A percentile compares a stretch with the other conserved stretches of the same genome.
Conservation (phyloP, 2,329 filamentous ascomycete genomes). For the Coniochaeta prunicola region DNA sequence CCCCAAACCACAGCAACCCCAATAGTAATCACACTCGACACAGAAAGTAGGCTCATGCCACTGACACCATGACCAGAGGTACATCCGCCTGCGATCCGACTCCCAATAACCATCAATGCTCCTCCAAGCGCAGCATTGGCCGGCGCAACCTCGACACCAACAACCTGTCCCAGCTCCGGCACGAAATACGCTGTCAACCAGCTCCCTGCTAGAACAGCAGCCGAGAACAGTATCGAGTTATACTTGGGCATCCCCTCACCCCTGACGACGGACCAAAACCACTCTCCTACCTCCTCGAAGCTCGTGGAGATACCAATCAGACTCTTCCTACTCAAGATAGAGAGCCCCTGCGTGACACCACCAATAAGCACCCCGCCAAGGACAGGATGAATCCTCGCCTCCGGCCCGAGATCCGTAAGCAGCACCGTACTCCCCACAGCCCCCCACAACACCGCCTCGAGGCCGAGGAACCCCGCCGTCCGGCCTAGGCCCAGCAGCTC, state of each 20-base stretch:
- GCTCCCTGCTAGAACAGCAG: conserved; percentile 40
- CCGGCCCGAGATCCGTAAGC: conserved; percentile 17
- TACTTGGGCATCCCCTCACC: conserved; percentile 25
- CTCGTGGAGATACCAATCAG: conserved; percentile 52
- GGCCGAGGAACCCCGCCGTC: conserved; percentile 27
- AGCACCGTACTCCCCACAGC: conserved; percentile 27
- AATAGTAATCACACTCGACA: conserved; percentile 56
- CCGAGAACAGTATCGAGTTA: conserved; percentile 40
- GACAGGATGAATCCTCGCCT: conserved; percentile 33
- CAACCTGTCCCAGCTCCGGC: conserved; percentile 19
- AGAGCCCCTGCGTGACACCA: conserved; percentile 42
- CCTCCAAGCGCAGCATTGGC: conserved; percentile 43
- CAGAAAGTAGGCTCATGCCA: conserved; percentile 52
- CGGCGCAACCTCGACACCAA: conserved; percentile 20
- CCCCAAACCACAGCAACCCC: conserved; percentile 40
- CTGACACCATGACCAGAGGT: conserved; percentile 64
- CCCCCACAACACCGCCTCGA: conserved; percentile 31
- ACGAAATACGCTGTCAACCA: conserved; percentile 24
- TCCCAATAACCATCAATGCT: conserved; percentile 49
- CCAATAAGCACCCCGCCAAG: conserved; percentile 51
- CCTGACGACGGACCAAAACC: conserved; percentile 35
- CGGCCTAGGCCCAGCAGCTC: conserved; percentile 31
- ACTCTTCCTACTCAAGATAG: conserved; percentile 40
- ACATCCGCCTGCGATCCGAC: conserved; percentile 57
- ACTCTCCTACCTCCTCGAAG: conserved; percentile 51